Evolutionary conservation across 352 stramenopile species (phyloP), one percentile per base, ranked within the genome.

Genomic region (Globisporangium cystogenes): DNA sequence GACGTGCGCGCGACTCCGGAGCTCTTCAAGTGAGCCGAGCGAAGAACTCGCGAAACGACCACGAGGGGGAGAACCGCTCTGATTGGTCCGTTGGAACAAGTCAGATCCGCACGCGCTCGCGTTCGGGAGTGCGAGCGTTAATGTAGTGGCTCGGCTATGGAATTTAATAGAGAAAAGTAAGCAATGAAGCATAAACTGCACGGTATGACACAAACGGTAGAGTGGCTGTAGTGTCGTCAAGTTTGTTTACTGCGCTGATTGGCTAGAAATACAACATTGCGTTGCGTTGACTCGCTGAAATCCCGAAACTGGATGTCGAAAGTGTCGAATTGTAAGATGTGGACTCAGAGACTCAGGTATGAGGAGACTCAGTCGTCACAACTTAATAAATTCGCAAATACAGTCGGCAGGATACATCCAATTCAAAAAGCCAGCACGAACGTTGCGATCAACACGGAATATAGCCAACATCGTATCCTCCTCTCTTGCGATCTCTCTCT

Each of bases 81-180:
- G 40, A 45, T 45, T 45, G 40, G 40, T 11, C 40, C 5, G 37
- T 58, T 58, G 36, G 33, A 1, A 3, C 8, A 33, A 44, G n/a
- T 24, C 39, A 23, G 40, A 45, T 45, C 40, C 20, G 40, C 40
- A 45, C 40, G 11, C 20, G 40, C 40, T 45, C 40, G 40, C 40
- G 40, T 18, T 45, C 39, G n/a, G 26, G 39, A 27, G 4, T 5
- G 8, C 26, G 20, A 6, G 29, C 29, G 29, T 12, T 12, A 39
- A 18, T 0, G 29, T 12, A 39, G 27, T 45, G 40, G n/a, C 21
- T 23, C 20, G 20, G 8, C 20, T 45, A 45, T 45, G 40, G 6
- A 7, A 12, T 1, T 12, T 11, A 39, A 11, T 18, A 11, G 12
- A 6, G 11, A 3, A 39, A 4, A 12, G 29, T 4, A 10, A 35